A percentile compares a stretch with the other conserved stretches of the same genome.
Evolutionary conservation across 2,329 filamentous ascomycete species (phyloP).

Genomic region (Neospermospora avenae): DNA sequence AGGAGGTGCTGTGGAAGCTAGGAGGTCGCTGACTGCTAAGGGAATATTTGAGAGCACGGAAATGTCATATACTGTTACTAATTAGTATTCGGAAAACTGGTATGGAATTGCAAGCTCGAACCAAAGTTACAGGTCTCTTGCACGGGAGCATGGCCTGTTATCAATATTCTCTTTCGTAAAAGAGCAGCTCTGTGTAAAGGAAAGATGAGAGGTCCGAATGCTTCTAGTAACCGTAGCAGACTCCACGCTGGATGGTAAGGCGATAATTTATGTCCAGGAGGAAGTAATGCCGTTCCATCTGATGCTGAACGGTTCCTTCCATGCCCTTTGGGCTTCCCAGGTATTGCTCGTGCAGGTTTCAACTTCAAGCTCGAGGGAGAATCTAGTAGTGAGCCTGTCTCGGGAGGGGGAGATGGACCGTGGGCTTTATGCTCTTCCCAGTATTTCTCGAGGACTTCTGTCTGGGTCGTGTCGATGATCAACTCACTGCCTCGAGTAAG

Average conservation of each 20-base stretch:
- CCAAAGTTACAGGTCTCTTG: conserved; percentile 85
- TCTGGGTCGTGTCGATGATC: conserved; percentile 62
- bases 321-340: conserved; percentile 41
- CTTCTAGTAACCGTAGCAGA: conserved; percentile 70
- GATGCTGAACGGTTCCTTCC: conserved; percentile 57
- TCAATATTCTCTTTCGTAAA: conserved; percentile 80
- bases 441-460: conserved; percentile 68
- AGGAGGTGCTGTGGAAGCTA: conserved; percentile 60
- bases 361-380: conserved; percentile 44
- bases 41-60: conserved; percentile 92
- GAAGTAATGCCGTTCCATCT: conserved; percentile 56
- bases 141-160: conserved; percentile 83
- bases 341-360: conserved; percentile 36
- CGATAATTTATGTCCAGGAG: conserved; percentile 64
- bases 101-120: conserved; percentile 39
- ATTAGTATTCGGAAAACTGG: conserved; percentile 7
- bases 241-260: conserved; percentile 84
- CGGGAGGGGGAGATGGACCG: conserved; percentile 15
- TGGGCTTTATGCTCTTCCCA: conserved; percentile 63
- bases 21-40: conserved; percentile 63
- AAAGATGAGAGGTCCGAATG: conserved; percentile 88
- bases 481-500: conserved; percentile 46
- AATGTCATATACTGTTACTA: conserved; percentile 76
- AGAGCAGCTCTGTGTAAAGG: conserved; percentile 85
- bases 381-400: conserved; percentile 31